Base-by-base conservation (phyloP, 1,139 yeast genomes). In the Arxiozyma bovina region DNA sequence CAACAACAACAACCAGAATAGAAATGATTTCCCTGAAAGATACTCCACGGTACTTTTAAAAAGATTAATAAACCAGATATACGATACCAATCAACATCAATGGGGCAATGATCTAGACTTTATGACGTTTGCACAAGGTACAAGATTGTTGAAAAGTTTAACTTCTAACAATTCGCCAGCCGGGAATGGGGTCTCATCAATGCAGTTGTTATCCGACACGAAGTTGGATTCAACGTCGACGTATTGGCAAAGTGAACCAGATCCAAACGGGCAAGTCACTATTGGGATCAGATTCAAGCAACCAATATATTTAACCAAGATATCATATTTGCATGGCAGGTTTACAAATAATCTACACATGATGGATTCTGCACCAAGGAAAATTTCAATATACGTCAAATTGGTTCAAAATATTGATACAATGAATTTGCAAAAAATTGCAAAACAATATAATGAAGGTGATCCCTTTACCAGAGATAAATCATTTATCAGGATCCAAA, bases 331-430 rank as follows among this genome's bases (percentile, higher is more conserved):
- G 4, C 75, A 73, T 55, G 69, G 69, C 9, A 61, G 71, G 34
- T 67, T 71, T 25, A 56, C 63, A 15, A 71, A 71, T 52, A 69
- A 69, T 51, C 51, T 69, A 12, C 69, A 68, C 40, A 55, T 70
- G 30, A 62, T 72, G 63, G 67, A 70, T 23, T 71, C 75, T 2
- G 71, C 74, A 11, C 77, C 77, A 3, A 66, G 62, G 47, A 51
- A 48, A 1, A 60, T 71, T 0, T 63, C 72, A 2, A 52, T 73
- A 0, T 73, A 62, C 53, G 67, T 72, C 12, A 61, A 64, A 48
- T 57, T 68, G 25, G 54, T 59, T 5, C 53, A 54, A 41, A 53
- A 48, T 22, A 57, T 54, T 23, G 55, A 52, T 21, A 42, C 53
- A 25, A 54, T 46, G 17, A 53, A 46, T 17, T 53, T 58, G 34